These are phyloP conservation scores for Parasarocladium wereldwijsianum DNA, from an alignment of 2,329 filamentous ascomycete genomes.

Conservation along the genomic window DNA sequence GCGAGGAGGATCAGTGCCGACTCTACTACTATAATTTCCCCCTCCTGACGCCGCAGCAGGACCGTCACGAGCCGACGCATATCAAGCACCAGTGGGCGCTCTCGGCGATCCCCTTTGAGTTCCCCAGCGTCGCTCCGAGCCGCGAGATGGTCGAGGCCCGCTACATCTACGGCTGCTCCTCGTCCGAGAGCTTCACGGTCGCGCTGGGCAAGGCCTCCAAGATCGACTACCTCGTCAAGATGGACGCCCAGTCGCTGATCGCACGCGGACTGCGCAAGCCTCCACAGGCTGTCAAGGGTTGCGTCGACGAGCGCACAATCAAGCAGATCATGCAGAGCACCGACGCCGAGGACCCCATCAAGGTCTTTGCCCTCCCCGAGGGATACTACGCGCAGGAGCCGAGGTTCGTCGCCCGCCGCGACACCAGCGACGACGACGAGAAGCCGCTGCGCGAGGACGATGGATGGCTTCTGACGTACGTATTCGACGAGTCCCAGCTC, in stretches of 20 bases:
- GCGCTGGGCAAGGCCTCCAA: conserved; percentile 51
- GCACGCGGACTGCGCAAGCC: conserved; percentile 29
- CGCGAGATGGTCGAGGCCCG: conserved; percentile 40
- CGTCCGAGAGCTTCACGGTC: conserved; percentile 39
- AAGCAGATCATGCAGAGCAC: conserved; percentile 31
- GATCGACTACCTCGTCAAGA: conserved; percentile 49
- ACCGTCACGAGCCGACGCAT: conserved; percentile 7
- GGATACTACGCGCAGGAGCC: conserved; percentile 54
- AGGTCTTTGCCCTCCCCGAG: conserved; percentile 43
- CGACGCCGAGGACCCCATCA: conserved; percentile 38
- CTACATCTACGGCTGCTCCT: conserved; percentile 56
- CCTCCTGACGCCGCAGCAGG: conserved; percentile 13
- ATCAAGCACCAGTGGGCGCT: conserved; percentile 52
- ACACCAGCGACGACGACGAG: background rate
- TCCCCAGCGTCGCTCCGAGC: conserved; percentile 42
- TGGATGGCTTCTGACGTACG: conserved; percentile 53
- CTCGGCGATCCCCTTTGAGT: conserved; percentile 52
- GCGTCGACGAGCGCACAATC: conserved; percentile 43
- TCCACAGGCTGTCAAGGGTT: conserved; percentile 38
- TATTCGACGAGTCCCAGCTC: conserved; percentile 54
- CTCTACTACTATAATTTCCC: conserved; percentile 55
- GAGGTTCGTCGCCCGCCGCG: conserved; percentile 39
- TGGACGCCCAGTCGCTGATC: conserved; percentile 41
- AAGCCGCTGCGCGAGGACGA: conserved; percentile 37
- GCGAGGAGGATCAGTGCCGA: conserved; percentile 51